A percentile compares a stretch with the other conserved stretches of the same genome.
Conservation (phyloP, 2,329 filamentous ascomycete genomes). For the Aspergillus fructus region DNA sequence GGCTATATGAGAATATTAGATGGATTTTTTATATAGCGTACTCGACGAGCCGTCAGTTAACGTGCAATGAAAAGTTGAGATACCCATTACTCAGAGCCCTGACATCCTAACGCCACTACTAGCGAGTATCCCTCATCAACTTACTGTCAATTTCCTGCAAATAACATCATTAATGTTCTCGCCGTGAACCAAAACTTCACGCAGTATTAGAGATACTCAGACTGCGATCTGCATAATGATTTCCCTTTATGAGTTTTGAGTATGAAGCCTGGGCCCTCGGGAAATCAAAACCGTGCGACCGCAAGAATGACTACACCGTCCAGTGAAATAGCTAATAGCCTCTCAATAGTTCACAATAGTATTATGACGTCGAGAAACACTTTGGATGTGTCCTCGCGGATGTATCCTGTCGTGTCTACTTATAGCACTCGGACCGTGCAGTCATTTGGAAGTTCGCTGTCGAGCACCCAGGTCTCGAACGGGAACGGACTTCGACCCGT, state of each 20-base stretch:
- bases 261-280: no score
- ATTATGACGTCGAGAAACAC: background rate
- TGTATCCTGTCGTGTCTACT: background rate
- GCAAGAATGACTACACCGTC: no score
- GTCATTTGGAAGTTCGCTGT: background rate
- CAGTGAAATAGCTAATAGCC: background rate
- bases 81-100: conserved; percentile 15
- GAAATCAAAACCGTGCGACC: no score
- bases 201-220: no score
- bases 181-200: no score
- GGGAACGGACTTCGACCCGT: background rate
- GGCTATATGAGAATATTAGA: conserved; percentile 2
- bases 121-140: no score
- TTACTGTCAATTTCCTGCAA: background rate
- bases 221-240: no score
- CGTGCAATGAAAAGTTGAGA: conserved; percentile 22
- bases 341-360: background rate
- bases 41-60: background rate
- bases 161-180: background rate
- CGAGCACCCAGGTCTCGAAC: background rate
- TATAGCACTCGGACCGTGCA: background rate
- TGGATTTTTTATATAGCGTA: background rate
- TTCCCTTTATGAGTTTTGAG: background rate
- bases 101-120: background rate
- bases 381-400: no score